phyloP scores from a whole-genome alignment of 129 eudicot genomes.

The Flaveria bidentis region DNA sequence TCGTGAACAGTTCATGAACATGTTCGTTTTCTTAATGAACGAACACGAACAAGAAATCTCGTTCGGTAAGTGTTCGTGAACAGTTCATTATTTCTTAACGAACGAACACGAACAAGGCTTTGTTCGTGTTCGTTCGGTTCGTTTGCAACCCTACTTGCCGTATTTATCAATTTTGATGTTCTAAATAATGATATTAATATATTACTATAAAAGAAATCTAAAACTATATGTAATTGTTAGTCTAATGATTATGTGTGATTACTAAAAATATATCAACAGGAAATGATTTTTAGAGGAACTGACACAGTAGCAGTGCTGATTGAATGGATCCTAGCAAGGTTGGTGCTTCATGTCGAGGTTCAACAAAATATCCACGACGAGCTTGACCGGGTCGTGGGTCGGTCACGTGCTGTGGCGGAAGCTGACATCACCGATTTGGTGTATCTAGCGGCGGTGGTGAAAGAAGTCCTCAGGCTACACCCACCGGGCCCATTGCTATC shows the following conservation, averaged over 20 bases:
- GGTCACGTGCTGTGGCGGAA: constrained; percentile 67
- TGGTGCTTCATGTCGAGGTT: constrained; percentile 69
- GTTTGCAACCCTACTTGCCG: no score
- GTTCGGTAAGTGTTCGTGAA: no score
- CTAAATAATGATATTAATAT: background rate
- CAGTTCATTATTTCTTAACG: no score
- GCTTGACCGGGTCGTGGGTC: constrained; percentile 65
- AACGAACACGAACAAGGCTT: no score
- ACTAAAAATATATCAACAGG: constrained; percentile 36
- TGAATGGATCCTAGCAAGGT: constrained; percentile 87
- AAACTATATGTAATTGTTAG: no score
- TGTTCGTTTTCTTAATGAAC: no score
- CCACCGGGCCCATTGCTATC: constrained; percentile 94
- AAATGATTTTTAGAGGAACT: constrained; percentile 96
- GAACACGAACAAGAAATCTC: no score
- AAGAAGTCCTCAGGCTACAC: constrained; percentile 80
- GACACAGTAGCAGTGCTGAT: constrained; percentile 84
- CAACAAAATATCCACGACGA: constrained; percentile 71
- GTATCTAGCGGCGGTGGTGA: constrained; percentile 74
- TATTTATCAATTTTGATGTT: constrained; percentile 10
- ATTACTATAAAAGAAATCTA: no score
- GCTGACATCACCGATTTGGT: constrained; percentile 53
- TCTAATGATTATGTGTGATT: no score
- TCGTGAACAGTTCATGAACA: no score
- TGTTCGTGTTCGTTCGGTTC: no score